Evolutionary conservation across 805 yeast genomes (phyloP).

Genomic region (Zygosaccharomyces gambellarensis): DNA sequence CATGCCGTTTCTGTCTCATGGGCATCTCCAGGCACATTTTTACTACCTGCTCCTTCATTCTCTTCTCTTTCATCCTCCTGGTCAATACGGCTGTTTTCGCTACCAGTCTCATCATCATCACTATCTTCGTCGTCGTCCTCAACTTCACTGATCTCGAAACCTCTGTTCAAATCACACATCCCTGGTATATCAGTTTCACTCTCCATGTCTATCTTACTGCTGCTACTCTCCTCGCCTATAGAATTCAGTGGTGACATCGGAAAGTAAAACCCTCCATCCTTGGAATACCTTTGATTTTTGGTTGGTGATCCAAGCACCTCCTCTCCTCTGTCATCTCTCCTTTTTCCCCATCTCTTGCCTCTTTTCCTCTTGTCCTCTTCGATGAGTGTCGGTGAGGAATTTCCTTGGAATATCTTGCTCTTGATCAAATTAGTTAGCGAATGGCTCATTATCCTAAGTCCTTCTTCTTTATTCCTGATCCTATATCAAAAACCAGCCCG

Average conservation of each 20-base stretch:
- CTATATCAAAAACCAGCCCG: neutral
- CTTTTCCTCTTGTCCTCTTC: conserved; percentile 8
- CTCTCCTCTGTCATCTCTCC: neutral
- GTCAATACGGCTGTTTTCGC: neutral
- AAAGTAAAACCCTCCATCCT: neutral
- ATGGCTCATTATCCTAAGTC: conserved; percentile 18
- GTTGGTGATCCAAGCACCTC: neutral
- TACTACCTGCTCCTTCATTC: no score
- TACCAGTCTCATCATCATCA: neutral
- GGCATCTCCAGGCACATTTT: no score
- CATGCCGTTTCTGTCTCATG: neutral
- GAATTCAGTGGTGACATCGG: conserved; percentile 12
- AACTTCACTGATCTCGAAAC: neutral
- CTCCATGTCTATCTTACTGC: neutral
- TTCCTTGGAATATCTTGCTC: conserved; percentile 20
- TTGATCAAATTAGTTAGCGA: conserved; percentile 23
- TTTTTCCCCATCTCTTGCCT: conserved; percentile 10
- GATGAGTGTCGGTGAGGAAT: neutral
- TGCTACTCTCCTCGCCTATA: conserved; percentile 17
- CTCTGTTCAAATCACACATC: conserved; percentile 1
- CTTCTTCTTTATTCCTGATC: neutral
- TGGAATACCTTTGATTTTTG: neutral
- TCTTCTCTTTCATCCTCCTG: no score
- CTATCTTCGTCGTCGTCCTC: conserved; percentile 4
- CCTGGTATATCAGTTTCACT: neutral